phyloP scores from a whole-genome alignment of 2,329 filamentous ascomycete species.

The Rhinocladiella mackenziei region DNA sequence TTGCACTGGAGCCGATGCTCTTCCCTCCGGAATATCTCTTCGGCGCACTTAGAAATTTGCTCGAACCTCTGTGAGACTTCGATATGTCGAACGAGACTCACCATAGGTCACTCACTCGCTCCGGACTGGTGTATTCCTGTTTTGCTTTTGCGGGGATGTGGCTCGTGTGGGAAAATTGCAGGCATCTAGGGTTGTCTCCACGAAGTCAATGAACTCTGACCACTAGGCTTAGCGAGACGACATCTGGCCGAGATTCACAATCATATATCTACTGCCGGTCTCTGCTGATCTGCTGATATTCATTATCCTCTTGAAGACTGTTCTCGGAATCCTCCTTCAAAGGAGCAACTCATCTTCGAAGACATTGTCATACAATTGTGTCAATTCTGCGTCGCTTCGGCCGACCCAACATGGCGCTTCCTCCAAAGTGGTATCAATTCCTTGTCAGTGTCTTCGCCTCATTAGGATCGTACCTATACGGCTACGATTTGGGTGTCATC shows the following conservation, averaged over 20 bases:
- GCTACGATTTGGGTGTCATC: slow-evolving; percentile 59
- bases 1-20: neutral
- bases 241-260: slow-evolving; percentile 3
- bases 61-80: too few species aligned
- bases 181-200: slow-evolving; percentile 4
- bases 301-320: too few species aligned
- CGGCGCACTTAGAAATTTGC: too few species aligned
- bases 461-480: slow-evolving; percentile 55
- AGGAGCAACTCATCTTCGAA: too few species aligned
- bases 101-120: neutral
- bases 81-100: neutral
- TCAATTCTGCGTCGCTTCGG: neutral
- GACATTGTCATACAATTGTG: too few species aligned
- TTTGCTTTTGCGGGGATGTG: slow-evolving; percentile 4
- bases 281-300: too few species aligned
- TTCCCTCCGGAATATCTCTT: neutral
- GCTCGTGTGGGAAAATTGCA: slow-evolving; percentile 19
- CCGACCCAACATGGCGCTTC: slow-evolving; percentile 45
- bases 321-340: too few species aligned
- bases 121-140: neutral
- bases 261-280: slow-evolving; percentile 10
- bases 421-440: slow-evolving; percentile 59
- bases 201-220: slow-evolving; percentile 1
- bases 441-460: slow-evolving; percentile 57
- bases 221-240: neutral